Evolutionary conservation across 2,329 filamentous ascomycete species (phyloP).

Genomic region (Botrytis galanthina): DNA sequence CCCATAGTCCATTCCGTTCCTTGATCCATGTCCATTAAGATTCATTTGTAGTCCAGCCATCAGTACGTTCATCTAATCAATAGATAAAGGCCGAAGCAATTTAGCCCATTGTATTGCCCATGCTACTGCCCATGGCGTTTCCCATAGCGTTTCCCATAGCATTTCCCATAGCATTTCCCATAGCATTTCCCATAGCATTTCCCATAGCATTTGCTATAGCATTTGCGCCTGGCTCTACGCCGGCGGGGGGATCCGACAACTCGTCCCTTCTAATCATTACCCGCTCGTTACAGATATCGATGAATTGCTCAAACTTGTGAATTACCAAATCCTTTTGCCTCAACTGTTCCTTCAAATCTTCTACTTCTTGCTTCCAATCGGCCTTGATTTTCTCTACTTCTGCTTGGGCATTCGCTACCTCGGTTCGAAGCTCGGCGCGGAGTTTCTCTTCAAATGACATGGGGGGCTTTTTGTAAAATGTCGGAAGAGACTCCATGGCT

Average conservation of each 20-base stretch:
- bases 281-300: constrained; percentile 66
- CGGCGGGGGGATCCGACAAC: constrained; percentile 38
- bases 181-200: constrained; percentile 22
- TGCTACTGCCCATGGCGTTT: not conserved
- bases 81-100: not conserved
- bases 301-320: constrained; percentile 65
- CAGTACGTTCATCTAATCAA: not conserved
- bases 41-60: not conserved
- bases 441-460: constrained; percentile 64
- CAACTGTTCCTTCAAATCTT: constrained; percentile 57
- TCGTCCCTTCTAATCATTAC: constrained; percentile 62
- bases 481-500: constrained; percentile 56
- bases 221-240: constrained; percentile 28
- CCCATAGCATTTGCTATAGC: constrained; percentile 23
- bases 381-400: constrained; percentile 57
- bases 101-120: constrained; percentile 16
- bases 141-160: constrained; percentile 19
- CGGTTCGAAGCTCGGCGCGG: constrained; percentile 57
- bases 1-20: not conserved
- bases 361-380: constrained; percentile 56
- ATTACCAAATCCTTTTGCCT: constrained; percentile 63
- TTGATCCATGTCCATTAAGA: not conserved
- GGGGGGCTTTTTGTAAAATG: constrained; percentile 65
- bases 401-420: constrained; percentile 57
- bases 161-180: constrained; percentile 21